phyloP scores from a whole-genome alignment of 257 asterid genomes.

The Solanum tarijense region DNA sequence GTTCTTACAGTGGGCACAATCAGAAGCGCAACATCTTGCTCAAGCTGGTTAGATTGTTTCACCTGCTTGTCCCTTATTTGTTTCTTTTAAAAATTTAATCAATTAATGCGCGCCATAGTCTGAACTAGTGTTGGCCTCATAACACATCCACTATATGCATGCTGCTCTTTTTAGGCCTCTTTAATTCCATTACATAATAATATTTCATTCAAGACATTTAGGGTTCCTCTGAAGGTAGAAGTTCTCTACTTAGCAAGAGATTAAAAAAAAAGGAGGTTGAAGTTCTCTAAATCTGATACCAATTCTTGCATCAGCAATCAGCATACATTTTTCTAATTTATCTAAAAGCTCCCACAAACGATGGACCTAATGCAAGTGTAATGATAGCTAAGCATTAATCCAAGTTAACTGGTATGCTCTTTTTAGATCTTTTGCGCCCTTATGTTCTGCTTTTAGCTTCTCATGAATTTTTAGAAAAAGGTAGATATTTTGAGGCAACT shows the following conservation, averaged over 20 bases:
- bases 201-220: neutral
- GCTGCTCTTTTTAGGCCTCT: neutral
- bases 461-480: neutral
- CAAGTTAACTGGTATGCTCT: neutral
- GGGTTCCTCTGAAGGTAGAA: neutral
- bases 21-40: slow-evolving; percentile 61
- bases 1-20: slow-evolving; percentile 49
- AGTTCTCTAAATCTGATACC: neutral
- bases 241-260: neutral
- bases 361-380: neutral
- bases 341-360: neutral
- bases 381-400: neutral
- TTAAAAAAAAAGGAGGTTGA: neutral
- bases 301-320: neutral
- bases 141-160: neutral
- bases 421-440: neutral
- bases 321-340: neutral
- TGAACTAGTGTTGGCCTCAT: neutral
- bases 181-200: neutral
- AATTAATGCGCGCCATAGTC: neutral
- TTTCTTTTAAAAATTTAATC: neutral
- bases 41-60: slow-evolving; percentile 40
- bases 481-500: neutral
- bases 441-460: neutral
- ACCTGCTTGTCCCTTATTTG: neutral